These are phyloP conservation scores for Rhodotorula sp. DNA, from an alignment of 1,284 basidiomycete species.

Conservation along the genomic window DNA sequence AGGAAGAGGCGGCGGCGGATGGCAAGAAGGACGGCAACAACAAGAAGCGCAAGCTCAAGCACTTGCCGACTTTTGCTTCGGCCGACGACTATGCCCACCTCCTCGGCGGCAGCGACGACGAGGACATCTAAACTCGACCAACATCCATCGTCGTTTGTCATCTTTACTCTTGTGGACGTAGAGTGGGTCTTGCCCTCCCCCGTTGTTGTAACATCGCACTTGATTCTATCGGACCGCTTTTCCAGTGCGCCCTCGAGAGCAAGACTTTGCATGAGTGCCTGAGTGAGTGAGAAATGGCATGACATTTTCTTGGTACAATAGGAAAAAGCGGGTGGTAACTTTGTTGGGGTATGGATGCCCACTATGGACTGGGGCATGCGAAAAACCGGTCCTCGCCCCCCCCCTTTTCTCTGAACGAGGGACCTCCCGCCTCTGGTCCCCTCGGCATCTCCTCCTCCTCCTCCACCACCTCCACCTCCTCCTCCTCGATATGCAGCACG, in stretches of 20 bases:
- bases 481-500: background rate
- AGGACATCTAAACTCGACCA: conserved; percentile 23
- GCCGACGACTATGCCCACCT: conserved; percentile 93
- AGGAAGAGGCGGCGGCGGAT: conserved; percentile 51
- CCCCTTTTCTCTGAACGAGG: too few species aligned
- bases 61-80: conserved; percentile 82
- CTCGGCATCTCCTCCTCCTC: too few species aligned
- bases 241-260: background rate
- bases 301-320: too few species aligned
- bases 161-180: too few species aligned
- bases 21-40: conserved; percentile 48
- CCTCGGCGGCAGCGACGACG: conserved; percentile 68
- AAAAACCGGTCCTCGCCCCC: too few species aligned
- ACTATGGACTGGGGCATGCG: too few species aligned
- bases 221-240: background rate
- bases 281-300: too few species aligned
- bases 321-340: too few species aligned
- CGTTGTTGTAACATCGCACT: background rate
- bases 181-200: too few species aligned
- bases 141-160: background rate
- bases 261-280: background rate
- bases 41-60: conserved; percentile 69
- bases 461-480: background rate
- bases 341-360: too few species aligned
- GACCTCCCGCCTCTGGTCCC: too few species aligned